Conservation (phyloP, 768 basidiomycete species). For the Panus rudis region DNA sequence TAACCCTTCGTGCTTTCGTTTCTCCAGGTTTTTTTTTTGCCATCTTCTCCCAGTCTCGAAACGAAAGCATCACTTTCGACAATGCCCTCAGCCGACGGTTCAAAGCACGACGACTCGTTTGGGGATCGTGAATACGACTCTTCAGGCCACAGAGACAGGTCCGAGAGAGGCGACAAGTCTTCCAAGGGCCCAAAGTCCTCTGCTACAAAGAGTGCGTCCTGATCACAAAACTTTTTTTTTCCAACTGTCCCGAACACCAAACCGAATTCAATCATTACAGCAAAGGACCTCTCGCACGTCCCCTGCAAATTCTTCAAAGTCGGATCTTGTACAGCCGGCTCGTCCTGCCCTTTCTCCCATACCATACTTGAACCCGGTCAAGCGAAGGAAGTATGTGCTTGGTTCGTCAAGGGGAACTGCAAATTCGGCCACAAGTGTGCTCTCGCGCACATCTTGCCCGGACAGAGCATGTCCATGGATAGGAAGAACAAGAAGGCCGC, state of each 20-base stretch:
- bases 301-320: conserved; percentile 98
- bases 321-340: conserved; percentile 88
- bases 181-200: conserved; percentile 18
- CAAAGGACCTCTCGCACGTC: conserved; percentile 90
- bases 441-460: conserved; percentile 88
- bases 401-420: conserved; percentile 92
- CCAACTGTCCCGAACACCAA: conserved; percentile 1
- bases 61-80: background rate
- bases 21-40: too few species aligned
- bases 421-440: conserved; percentile 82
- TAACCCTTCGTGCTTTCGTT: too few species aligned
- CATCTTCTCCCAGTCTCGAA: too few species aligned
- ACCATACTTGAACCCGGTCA: conserved; percentile 61
- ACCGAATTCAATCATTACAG: conserved; percentile 27
- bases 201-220: conserved; percentile 16
- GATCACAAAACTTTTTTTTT: background rate
- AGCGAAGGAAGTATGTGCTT: conserved; percentile 76
- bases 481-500: conserved; percentile 95
- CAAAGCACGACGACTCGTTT: conserved; percentile 8
- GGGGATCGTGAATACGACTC: too few species aligned
- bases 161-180: conserved; percentile 13
- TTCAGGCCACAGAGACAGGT: background rate
- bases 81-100: background rate
- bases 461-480: conserved; percentile 93
- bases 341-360: conserved; percentile 96